Base-by-base conservation (phyloP, 768 basidiomycete species). In the Pseudohyphozyma bogoriensis region DNA sequence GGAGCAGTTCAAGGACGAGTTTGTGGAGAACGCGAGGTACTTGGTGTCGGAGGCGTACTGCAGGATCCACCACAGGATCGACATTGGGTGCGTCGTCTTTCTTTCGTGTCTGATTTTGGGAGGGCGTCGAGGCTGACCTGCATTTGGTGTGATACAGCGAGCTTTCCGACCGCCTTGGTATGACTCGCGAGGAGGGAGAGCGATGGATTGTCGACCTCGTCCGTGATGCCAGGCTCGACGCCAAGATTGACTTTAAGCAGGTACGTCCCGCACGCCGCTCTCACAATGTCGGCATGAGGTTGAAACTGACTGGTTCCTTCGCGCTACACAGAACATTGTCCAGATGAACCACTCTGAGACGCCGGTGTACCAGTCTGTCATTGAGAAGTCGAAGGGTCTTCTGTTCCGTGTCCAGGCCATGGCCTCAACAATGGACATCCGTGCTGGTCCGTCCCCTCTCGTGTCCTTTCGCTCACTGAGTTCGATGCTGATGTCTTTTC, bases 141-240 rank as follows among this genome's bases (percentile, higher is more conserved):
- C n/a, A 6, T 13, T 31, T 62, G 32, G 39, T 56, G 31, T 60
- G 33, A 11, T 24, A 9, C 63, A 91, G 90, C 60, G 89, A 95
- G 70, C 81, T 97, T 16, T 95, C 92, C 12, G 85, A 89, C 70
- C 84, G 93, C 12, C 80, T 97, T 18, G 96, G 96, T 74, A 80
- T 97, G 51, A 85, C 87, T n/a, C 82, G 79, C 44, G 90, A 90
- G 66, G 95, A 97, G 72, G 95, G 93, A 53, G 95, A 99, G 73
- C 93, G 93, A 70, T 99, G 93, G 93, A 93, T 97, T 63, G 95
- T 97, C 70, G 96, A 97, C 78, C 85, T 97, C 63, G 95, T 97
- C 70, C 84, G 95, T 36, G 95, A 97, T 75, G 93, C 92, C 9
- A 82, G 90, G 49, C 89, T 93, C 86, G 93, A 97, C 68, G 93